phyloP scores from a whole-genome alignment of 331 rosid genomes.

The Saraca asoca region DNA sequence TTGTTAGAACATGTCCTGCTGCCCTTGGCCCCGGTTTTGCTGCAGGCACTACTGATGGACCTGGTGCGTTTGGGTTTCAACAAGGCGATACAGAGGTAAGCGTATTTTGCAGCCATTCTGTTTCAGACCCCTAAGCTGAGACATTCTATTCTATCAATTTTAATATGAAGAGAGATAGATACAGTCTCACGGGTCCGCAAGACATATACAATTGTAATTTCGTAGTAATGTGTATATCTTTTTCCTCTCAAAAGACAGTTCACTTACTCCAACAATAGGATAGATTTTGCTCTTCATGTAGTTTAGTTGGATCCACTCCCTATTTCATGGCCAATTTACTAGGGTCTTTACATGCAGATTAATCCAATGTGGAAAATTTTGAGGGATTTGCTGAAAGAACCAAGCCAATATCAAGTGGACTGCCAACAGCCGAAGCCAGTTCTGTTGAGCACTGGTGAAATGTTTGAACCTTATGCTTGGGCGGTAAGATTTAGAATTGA shows the following conservation, averaged over 20 bases:
- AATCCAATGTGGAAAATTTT: slow-evolving; percentile 47
- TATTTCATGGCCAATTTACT: not conserved
- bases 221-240: too few relatives aligned
- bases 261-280: too few relatives aligned
- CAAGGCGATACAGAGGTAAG: slow-evolving; percentile 81
- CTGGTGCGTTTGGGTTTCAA: slow-evolving; percentile 76
- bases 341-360: slow-evolving; percentile 45
- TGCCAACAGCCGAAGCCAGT: slow-evolving; percentile 87
- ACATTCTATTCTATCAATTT: too few relatives aligned
- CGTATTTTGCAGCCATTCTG: not conserved
- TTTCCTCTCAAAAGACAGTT: too few relatives aligned
- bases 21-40: slow-evolving; percentile 95
- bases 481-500: slow-evolving; percentile 48
- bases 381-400: slow-evolving; percentile 56
- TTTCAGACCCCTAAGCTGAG: not conserved
- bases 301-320: not conserved
- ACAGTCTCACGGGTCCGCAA: too few relatives aligned
- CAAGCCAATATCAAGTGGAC: slow-evolving; percentile 59
- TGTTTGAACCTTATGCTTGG: slow-evolving; percentile 85
- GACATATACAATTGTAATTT: too few relatives aligned
- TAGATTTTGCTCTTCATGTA: not conserved
- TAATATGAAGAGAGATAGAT: too few relatives aligned
- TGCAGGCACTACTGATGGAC: slow-evolving; percentile 93
- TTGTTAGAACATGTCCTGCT: slow-evolving; percentile 76
- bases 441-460: slow-evolving; percentile 74